Evolutionary conservation across 306 rosid genomes (phyloP).

Genomic region (Quillaja saponaria): DNA sequence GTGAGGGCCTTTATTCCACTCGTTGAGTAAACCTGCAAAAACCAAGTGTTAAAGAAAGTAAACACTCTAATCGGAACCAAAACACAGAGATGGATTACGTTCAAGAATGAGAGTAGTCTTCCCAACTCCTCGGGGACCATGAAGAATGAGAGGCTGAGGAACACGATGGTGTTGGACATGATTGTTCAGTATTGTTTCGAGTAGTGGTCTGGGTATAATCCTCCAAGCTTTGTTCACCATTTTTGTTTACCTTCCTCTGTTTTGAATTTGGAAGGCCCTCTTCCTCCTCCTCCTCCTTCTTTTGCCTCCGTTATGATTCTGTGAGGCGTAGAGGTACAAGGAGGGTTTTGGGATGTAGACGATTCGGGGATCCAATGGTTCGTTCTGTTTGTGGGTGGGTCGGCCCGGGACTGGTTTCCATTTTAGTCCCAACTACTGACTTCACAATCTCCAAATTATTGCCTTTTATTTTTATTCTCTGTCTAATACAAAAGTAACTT

Average conservation of each 20-base stretch:
- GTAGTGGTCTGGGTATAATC: slow-evolving; percentile 74
- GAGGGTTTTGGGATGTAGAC: slow-evolving; percentile 48
- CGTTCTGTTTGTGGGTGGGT: no score
- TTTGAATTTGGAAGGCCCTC: not conserved
- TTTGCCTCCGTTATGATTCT: not conserved
- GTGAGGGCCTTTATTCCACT: slow-evolving; percentile 90
- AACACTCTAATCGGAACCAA: not conserved
- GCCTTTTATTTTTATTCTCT: no score
- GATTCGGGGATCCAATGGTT: not conserved
- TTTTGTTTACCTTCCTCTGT: not conserved
- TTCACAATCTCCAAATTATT: no score
- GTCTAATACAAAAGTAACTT: no score
- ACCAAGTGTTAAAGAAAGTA: not conserved
- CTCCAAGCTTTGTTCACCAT: slow-evolving; percentile 81
- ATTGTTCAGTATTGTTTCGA: slow-evolving; percentile 84
- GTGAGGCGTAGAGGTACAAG: slow-evolving; percentile 25
- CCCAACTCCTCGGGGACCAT: slow-evolving; percentile 94
- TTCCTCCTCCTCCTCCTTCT: not conserved
- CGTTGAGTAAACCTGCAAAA: slow-evolving; percentile 61
- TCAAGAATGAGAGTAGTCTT: slow-evolving; percentile 87
- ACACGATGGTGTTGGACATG: slow-evolving; percentile 91
- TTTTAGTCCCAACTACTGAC: no score
- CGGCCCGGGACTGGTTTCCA: no score
- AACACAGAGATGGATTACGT: slow-evolving; percentile 38
- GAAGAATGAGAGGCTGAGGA: slow-evolving; percentile 76